phyloP scores from a whole-genome alignment of 305 asterid species.

The Plantago lanceolata region DNA sequence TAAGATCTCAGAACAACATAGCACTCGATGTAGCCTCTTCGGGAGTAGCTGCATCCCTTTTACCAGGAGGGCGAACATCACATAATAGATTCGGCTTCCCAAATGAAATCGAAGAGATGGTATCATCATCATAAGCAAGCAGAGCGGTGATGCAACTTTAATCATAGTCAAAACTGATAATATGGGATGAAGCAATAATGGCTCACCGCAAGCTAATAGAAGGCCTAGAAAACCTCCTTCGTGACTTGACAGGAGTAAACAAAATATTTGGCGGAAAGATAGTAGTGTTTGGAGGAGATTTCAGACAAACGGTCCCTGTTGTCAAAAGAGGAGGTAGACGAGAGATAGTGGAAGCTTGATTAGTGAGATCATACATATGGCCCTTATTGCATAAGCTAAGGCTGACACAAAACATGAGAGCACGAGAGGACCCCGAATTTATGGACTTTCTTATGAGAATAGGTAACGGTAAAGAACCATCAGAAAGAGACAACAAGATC shows the following conservation, averaged over 20 bases:
- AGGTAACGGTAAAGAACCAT: neutral
- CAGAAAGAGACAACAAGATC: neutral
- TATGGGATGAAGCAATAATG: slow-evolving; percentile 25
- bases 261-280: slow-evolving; percentile 19
- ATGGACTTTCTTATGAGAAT: neutral
- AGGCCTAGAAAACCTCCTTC: neutral
- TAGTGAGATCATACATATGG: slow-evolving; percentile 12
- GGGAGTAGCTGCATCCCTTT: neutral
- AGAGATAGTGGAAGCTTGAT: neutral
- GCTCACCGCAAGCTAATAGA: neutral
- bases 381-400: neutral
- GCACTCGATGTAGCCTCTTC: slow-evolving; percentile 9
- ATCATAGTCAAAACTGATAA: neutral
- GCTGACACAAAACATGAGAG: neutral
- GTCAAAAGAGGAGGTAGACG: neutral
- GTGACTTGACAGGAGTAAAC: neutral
- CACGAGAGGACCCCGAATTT: neutral
- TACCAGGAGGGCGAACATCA: slow-evolving; percentile 7
- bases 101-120: neutral
- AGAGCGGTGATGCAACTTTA: neutral
- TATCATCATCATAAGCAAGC: slow-evolving; percentile 2
- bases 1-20: neutral
- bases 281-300: slow-evolving; percentile 20
- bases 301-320: slow-evolving; percentile 14
- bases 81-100: slow-evolving; percentile 18